Evolutionary conservation across 2,329 filamentous ascomycete genomes (phyloP).

Genomic region (Xylariaceae sp.): DNA sequence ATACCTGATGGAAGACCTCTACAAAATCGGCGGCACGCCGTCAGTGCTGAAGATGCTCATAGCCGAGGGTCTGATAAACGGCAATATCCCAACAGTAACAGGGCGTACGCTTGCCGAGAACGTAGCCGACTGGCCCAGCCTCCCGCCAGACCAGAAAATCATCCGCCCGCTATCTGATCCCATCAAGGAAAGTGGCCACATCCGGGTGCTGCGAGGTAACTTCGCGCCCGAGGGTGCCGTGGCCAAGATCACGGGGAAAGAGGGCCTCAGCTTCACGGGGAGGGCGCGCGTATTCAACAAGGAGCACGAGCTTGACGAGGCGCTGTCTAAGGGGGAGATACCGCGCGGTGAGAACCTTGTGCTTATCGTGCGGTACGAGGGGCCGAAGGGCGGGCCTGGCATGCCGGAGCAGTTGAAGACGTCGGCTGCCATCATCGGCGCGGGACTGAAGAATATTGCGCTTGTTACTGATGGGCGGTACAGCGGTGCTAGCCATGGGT

Average conservation of each 20-base stretch:
- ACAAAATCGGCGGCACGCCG: constrained; percentile 70
- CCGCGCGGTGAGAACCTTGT: constrained; percentile 77
- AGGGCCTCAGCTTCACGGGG: constrained; percentile 77
- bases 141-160: constrained; percentile 64
- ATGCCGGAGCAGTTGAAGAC: constrained; percentile 96
- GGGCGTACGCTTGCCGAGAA: constrained; percentile 73
- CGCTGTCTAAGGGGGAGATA: constrained; percentile 63
- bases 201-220: constrained; percentile 84
- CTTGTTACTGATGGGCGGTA: constrained; percentile 92
- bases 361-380: constrained; percentile 87
- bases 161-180: constrained; percentile 68
- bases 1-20: constrained; percentile 77
- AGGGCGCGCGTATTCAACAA: constrained; percentile 82
- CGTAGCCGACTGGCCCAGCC: constrained; percentile 61
- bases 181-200: constrained; percentile 81
- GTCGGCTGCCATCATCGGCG: constrained; percentile 87
- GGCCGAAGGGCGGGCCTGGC: constrained; percentile 85
- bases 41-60: constrained; percentile 71
- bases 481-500: constrained; percentile 70
- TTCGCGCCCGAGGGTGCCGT: constrained; percentile 85
- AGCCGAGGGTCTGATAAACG: constrained; percentile 65
- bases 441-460: constrained; percentile 79
- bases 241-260: constrained; percentile 95
- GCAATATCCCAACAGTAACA: constrained; percentile 67
- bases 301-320: constrained; percentile 71